Evolutionary conservation across 164 flowering plant genomes (phyloP).

Genomic region (Nymphaea colorata): DNA sequence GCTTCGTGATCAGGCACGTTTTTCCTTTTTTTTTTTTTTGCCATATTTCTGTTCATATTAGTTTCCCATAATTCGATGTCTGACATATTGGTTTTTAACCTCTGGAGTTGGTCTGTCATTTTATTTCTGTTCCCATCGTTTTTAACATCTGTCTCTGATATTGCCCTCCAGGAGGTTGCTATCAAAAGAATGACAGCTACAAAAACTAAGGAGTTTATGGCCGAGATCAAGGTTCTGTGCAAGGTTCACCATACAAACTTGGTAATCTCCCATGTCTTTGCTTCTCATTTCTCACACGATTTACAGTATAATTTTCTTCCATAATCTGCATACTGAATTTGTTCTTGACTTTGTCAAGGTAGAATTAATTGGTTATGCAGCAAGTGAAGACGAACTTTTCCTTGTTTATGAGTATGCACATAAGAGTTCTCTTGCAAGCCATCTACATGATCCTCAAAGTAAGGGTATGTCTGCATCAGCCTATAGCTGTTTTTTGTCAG

Average conservation of each 20-base stretch:
- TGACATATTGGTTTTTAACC: too few relatives aligned
- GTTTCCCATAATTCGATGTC: too few relatives aligned
- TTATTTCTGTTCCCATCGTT: neutral
- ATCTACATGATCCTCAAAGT: slow-evolving; percentile 80
- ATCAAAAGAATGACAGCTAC: slow-evolving; percentile 89
- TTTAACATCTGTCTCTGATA: neutral
- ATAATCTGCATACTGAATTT: slow-evolving; percentile 9
- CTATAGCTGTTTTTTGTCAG: neutral
- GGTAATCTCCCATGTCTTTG: slow-evolving; percentile 32
- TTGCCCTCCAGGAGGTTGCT: slow-evolving; percentile 59
- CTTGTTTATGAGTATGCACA: slow-evolving; percentile 83
- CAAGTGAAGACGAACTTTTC: slow-evolving; percentile 70
- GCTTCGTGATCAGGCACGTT: slow-evolving; percentile 64
- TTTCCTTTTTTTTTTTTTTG: neutral
- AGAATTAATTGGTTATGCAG: slow-evolving; percentile 92
- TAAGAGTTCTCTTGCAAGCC: slow-evolving; percentile 74
- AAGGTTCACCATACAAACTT: slow-evolving; percentile 88
- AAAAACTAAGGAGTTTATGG: slow-evolving; percentile 71
- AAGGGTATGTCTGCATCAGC: slow-evolving; percentile 36
- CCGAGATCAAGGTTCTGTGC: slow-evolving; percentile 88
- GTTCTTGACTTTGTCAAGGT: slow-evolving; percentile 64
- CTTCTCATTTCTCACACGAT: neutral
- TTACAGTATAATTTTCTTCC: too few relatives aligned
- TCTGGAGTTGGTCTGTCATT: too few relatives aligned
- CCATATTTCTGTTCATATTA: too few relatives aligned